These are phyloP conservation scores for Fusarium succisae DNA, from an alignment of 2,329 filamentous ascomycete genomes.

Conservation along the genomic window DNA sequence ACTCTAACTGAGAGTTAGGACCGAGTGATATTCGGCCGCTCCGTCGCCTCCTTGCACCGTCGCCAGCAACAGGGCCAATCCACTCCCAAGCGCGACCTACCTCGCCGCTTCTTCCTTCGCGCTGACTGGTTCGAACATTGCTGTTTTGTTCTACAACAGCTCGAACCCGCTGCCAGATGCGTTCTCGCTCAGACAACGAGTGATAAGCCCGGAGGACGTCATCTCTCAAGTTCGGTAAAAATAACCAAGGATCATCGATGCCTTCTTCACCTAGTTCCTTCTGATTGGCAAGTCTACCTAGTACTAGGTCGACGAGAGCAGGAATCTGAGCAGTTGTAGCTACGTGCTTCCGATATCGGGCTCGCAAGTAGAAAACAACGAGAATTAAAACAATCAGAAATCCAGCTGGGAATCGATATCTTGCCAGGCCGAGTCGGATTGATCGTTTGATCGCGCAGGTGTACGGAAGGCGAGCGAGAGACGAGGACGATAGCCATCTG, in stretches of 20 bases:
- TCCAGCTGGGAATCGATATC: constrained; percentile 88
- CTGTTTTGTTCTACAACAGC: constrained; percentile 91
- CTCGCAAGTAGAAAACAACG: constrained; percentile 69
- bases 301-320: constrained; percentile 81
- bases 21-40: constrained; percentile 63
- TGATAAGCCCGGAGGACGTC: constrained; percentile 88
- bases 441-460: constrained; percentile 81
- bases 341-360: constrained; percentile 69
- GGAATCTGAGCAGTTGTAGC: constrained; percentile 80
- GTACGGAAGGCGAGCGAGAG: constrained; percentile 92
- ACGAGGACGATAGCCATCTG: constrained; percentile 80
- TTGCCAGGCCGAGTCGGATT: constrained; percentile 81
- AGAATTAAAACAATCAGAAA: constrained; percentile 63
- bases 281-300: constrained; percentile 84
- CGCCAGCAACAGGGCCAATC: constrained; percentile 67
- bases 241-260: constrained; percentile 80
- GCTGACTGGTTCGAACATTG: constrained; percentile 81
- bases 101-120: constrained; percentile 73
- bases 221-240: constrained; percentile 88
- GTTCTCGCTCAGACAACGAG: constrained; percentile 76
- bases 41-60: constrained; percentile 56
- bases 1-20: constrained; percentile 50
- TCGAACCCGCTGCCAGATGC: constrained; percentile 84
- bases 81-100: constrained; percentile 75
- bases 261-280: constrained; percentile 79